These are phyloP conservation scores for Juglanconis sp. DNA, from an alignment of 2,329 filamentous ascomycete species.

Conservation along the genomic window DNA sequence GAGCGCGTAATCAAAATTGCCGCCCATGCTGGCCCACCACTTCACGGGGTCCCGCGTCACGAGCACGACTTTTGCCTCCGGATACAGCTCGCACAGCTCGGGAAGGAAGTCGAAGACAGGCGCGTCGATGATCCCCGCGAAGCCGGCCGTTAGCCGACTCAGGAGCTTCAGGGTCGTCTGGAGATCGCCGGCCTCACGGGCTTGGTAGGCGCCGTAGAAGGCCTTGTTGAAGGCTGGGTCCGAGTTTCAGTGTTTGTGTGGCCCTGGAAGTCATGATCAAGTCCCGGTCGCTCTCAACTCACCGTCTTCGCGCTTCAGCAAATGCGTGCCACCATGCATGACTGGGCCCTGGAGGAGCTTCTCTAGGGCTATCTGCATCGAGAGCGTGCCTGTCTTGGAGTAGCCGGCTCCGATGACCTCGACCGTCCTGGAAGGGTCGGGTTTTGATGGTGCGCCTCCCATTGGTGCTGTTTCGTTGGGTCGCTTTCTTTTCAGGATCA, in stretches of 20 bases:
- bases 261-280: background rate
- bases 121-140: conserved; percentile 38
- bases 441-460: background rate
- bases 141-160: conserved; percentile 31
- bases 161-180: conserved; percentile 22
- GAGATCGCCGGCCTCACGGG: conserved; percentile 21
- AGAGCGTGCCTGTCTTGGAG: background rate
- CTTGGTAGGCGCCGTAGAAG: conserved; percentile 20
- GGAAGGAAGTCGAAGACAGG: conserved; percentile 36
- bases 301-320: background rate
- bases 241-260: background rate
- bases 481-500: no score
- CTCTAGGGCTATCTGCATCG: background rate
- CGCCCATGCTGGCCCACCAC: conserved; percentile 27
- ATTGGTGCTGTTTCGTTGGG: background rate
- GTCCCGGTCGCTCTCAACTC: background rate
- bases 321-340: conserved; percentile 3
- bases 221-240: background rate
- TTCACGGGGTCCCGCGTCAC: conserved; percentile 28
- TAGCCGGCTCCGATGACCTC: conserved; percentile 2
- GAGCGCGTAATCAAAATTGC: background rate
- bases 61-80: conserved; percentile 40
- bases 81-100: conserved; percentile 40
- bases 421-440: background rate
- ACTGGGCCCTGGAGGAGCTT: background rate